Evolutionary conservation across 495 filamentous ascomycete species (phyloP), one percentile per base, ranked within the genome.

Genomic region (Hypomontagnella submonticulosa): DNA sequence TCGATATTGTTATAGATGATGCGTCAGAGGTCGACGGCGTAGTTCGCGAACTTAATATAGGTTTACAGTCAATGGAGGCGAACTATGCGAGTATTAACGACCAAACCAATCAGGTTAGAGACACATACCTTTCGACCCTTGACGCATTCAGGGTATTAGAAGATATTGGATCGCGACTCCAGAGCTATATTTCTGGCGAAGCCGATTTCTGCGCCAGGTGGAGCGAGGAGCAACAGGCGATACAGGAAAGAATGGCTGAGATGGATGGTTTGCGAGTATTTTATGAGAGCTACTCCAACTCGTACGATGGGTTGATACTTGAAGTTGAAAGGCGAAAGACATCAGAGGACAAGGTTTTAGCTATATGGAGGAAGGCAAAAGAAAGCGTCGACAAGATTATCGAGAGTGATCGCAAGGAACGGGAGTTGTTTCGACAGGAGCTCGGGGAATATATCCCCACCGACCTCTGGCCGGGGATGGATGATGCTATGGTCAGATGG

Each of bases 11-110:
- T 19, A 79, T 88, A 34, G 89, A 91, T 55, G 95, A 99, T 73
- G 90, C 95, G 4, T 80, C 80, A 4, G 89, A 96, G 69, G 92
- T 97, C 1, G 92, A 96, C 8, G 95, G 96, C 66, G 95, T 97
- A 11, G 89, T 97, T 1, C 76, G 81, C 53, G 95, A 99, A 66
- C 87, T 99, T 47, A 84, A 89, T 58, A 88, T 92, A 56, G 86
- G 85, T 41, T 85, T 91, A 16, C 81, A 82, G 6, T 86, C 90
- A 32, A 94, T 97, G 87, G 93, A 97, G 73, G 76, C 73, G 0
- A 83, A 85, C 34, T 89, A 88, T 48, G 81, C 80, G 4, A 75
- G 83, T 0, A 78, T 91, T 6, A 72, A 81, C 4, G 82, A 86
- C 38, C 84, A 88, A 50, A 76, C 86, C 0, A 77, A 84, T 1